A percentile compares a stretch with the other conserved stretches of the same genome.
Evolutionary conservation across 192 early-diverging fungal species (phyloP).

Genomic region (Coemansia furcata): DNA sequence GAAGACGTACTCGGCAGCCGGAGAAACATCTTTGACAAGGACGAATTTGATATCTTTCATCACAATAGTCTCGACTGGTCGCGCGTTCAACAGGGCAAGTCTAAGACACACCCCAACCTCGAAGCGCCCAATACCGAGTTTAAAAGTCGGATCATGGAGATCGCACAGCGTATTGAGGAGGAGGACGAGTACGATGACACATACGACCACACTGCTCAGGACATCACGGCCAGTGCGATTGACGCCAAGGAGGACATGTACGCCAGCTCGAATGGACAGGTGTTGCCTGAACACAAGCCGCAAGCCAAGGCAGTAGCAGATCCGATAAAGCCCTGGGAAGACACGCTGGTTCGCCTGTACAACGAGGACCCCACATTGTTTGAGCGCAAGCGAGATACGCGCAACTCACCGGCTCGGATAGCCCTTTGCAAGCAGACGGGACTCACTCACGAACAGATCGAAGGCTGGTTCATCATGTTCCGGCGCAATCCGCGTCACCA

Average conservation of each 20-base stretch:
- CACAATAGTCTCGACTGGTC: slow-evolving; percentile 59
- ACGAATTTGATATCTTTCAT: slow-evolving; percentile 89
- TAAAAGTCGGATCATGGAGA: slow-evolving; percentile 40
- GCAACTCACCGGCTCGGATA: slow-evolving; percentile 62
- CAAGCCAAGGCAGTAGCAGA: slow-evolving; percentile 22
- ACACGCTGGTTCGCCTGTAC: slow-evolving; percentile 61
- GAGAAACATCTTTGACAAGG: slow-evolving; percentile 87
- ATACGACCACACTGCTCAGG: slow-evolving; percentile 73
- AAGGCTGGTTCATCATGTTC: slow-evolving; percentile 92
- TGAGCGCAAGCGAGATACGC: slow-evolving; percentile 56
- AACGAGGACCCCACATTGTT: slow-evolving; percentile 61
- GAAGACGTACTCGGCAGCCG: slow-evolving; percentile 55
- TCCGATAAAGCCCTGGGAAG: slow-evolving; percentile 62
- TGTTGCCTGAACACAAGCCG: background rate
- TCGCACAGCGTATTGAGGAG: slow-evolving; percentile 55
- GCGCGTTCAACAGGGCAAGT: slow-evolving; percentile 74
- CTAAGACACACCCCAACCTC: slow-evolving; percentile 1
- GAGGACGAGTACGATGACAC: slow-evolving; percentile 94
- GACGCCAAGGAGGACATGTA: slow-evolving; percentile 44
- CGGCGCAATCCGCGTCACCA: slow-evolving; percentile 72
- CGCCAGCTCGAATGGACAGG: background rate
- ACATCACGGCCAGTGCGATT: slow-evolving; percentile 59
- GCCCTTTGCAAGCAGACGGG: slow-evolving; percentile 63
- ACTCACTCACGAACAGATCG: slow-evolving; percentile 87
- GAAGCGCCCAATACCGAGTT: slow-evolving; percentile 20